These are phyloP conservation scores for Flaveria floridana DNA, from an alignment of 140 eudicot species.

Conservation along the genomic window DNA sequence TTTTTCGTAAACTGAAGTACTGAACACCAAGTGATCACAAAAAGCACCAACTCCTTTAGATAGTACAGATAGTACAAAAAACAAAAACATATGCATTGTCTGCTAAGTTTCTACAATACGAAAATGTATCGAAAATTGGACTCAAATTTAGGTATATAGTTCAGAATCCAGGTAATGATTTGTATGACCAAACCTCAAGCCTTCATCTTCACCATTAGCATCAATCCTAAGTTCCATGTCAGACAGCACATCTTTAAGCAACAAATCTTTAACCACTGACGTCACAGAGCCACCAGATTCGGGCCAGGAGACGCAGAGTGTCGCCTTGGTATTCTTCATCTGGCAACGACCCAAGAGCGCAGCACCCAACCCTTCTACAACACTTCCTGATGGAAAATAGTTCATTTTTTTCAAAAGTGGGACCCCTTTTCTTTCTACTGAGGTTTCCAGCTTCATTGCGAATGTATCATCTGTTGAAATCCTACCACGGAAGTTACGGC, in stretches of 20 bases:
- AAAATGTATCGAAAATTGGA: slow-evolving; percentile 1
- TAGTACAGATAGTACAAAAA: slow-evolving; percentile 20
- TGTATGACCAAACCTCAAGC: slow-evolving; percentile 46
- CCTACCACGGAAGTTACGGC: slow-evolving; percentile 75
- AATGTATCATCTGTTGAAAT: slow-evolving; percentile 74
- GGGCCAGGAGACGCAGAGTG: slow-evolving; percentile 80
- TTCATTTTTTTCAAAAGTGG: slow-evolving; percentile 49
- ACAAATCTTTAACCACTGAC: slow-evolving; percentile 47
- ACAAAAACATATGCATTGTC: slow-evolving; percentile 3
- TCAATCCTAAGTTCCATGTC: slow-evolving; percentile 42
- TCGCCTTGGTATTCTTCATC: slow-evolving; percentile 66
- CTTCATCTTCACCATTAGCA: slow-evolving; percentile 46
- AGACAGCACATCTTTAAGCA: slow-evolving; percentile 54
- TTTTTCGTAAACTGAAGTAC: background rate
- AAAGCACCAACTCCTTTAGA: background rate
- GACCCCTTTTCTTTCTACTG: slow-evolving; percentile 45
- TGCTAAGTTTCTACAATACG: slow-evolving; percentile 26
- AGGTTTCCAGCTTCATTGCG: slow-evolving; percentile 80
- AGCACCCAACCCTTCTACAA: slow-evolving; percentile 86
- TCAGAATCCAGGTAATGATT: slow-evolving; percentile 67
- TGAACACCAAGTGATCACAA: background rate
- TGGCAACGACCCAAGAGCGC: slow-evolving; percentile 77
- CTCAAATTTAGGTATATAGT: slow-evolving; percentile 57
- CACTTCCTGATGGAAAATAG: slow-evolving; percentile 89
- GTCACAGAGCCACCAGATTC: slow-evolving; percentile 58